phyloP scores from a whole-genome alignment of 2,329 filamentous ascomycete genomes.

The Talaromyces piceae region DNA sequence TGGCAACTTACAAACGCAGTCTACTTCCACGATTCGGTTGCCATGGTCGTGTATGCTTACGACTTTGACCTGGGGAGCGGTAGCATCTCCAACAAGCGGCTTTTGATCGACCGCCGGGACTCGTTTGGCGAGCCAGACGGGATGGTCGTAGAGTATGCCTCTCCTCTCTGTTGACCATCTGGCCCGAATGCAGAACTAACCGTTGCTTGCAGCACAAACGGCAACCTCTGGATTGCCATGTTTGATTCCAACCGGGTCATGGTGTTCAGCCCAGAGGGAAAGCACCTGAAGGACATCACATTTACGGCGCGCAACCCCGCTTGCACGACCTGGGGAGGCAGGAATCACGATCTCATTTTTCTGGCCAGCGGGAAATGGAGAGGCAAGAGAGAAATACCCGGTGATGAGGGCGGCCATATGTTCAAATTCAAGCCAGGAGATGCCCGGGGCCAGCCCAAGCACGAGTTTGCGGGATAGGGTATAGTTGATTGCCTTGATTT shows the following conservation, averaged over 20 bases:
- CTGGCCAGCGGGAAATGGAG: constrained; percentile 24
- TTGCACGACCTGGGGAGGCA: constrained; percentile 33
- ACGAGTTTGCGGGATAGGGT: constrained; percentile 25
- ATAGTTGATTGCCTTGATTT: background rate
- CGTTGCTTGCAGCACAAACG: constrained; percentile 21
- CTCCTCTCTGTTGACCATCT: background rate
- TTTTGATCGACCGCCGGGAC: constrained; percentile 20
- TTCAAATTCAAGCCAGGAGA: constrained; percentile 23
- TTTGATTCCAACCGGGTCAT: constrained; percentile 27
- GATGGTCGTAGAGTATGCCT: constrained; percentile 31
- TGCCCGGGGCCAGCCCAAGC: constrained; percentile 23
- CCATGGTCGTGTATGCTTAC: constrained; percentile 24
- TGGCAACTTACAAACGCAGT: constrained; percentile 17
- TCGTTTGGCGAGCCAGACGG: constrained; percentile 30
- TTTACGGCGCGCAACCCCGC: constrained; percentile 27
- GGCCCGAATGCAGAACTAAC: background rate
- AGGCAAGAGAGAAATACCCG: constrained; percentile 12
- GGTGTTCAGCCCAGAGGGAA: constrained; percentile 26
- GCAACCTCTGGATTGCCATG: constrained; percentile 33
- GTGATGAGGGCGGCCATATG: constrained; percentile 33
- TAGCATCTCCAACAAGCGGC: constrained; percentile 23
- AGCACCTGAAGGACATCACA: constrained; percentile 27
- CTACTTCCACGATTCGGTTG: constrained; percentile 30
- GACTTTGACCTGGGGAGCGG: constrained; percentile 29
- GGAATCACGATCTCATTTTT: constrained; percentile 27